Evolutionary conservation across 768 basidiomycete species (phyloP), one percentile per base, ranked within the genome.

Genomic region (Termitomyces sp.): DNA sequence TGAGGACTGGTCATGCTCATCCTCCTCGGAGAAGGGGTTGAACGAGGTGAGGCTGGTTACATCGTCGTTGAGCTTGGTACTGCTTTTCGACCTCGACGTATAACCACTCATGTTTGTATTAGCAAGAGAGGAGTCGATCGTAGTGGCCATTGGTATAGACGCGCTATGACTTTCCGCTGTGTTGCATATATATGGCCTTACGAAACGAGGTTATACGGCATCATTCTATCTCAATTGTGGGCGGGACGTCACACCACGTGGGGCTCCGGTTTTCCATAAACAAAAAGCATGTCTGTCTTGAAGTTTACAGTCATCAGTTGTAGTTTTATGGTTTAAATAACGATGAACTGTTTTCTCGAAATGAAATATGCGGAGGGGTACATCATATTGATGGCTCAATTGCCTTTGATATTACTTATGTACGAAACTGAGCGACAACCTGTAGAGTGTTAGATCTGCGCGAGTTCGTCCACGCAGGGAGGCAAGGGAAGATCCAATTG

Each of bases 1-100:
- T 15, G 89, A 92, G 8, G 90, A 87, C 63, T 90, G 87, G 62
- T 93, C 91, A 66, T 91, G 83, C 70, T 94, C 92, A 67, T 94
- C 91, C 68, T 94, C 93, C 66, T 92, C 90, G n/a, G 89, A 84
- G 74, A 93, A 94, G 6, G 91, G 91, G 68, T 94, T 94, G 78
- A 89, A 92, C 50, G 89, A 89, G 30, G 93, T 94, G 55, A 94
- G 73, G 65, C 84, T 83, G 45, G 80, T 79, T 44, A 86, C 78
- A 75, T 90, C 90, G 64, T 78, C 76, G 37, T 66, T 63, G 50
- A 86, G 68, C 64, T 79, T 85, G 33, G 80, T 78, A 68, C 78
- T 84, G 69, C 82, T 84, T 62, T 84, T 78, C 12, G 86, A 87
- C 65, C 84, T 75, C 21, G 79, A 82, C 11, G 80, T 78, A 17